Base-by-base conservation (phyloP, 2,329 filamentous ascomycete genomes). In the Neopestalotiopsis clavispora region DNA sequence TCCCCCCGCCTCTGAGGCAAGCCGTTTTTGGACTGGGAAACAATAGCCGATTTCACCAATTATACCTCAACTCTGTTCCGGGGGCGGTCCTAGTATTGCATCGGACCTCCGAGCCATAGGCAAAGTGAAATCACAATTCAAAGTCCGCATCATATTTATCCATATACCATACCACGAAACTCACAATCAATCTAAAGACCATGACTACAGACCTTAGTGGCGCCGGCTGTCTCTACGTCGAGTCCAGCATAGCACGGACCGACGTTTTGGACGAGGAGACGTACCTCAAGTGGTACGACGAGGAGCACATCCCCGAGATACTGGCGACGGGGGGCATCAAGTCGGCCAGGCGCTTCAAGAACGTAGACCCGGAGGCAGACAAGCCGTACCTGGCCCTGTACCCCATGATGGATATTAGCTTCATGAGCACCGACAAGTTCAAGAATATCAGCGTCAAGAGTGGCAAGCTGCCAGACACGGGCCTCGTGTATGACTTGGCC, bases 291-390 rank as follows among this genome's bases (percentile, higher is more conserved):
- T 82, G 80, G 80, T 82, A 82, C 71, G 80, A 81, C 64, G 72
- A 80, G 20, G 79, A 80, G 42, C 80, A 82, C 70, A 81, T 81
- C 42, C 70, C 78, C 17, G 79, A 82, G 67, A 76, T 82, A 30
- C 69, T 81, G 5, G 67, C 69, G 30, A 81, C 76, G 2, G 75
- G 73, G 38, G 78, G 78, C 30, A 77, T 82, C 40, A 69, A 74
- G 23, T 76, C 73, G 14, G 79, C 75, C 0, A 77, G 78, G 62
- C 79, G 80, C 32, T 81, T 74, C 68, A 70, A 76, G 5, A 72
- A 79, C 64, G 72, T 73, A 49, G 70, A 77, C 45, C 75, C 74
- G 2, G 71, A 72, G 5, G 67, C 73, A 17, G 69, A 69, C 4
- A 79, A 74, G 69, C 80, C 80, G 0, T 81, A 77, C 62, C 74